Evolutionary conservation across 2,329 filamentous ascomycete genomes (phyloP).

Genomic region (Alternaria rosae): DNA sequence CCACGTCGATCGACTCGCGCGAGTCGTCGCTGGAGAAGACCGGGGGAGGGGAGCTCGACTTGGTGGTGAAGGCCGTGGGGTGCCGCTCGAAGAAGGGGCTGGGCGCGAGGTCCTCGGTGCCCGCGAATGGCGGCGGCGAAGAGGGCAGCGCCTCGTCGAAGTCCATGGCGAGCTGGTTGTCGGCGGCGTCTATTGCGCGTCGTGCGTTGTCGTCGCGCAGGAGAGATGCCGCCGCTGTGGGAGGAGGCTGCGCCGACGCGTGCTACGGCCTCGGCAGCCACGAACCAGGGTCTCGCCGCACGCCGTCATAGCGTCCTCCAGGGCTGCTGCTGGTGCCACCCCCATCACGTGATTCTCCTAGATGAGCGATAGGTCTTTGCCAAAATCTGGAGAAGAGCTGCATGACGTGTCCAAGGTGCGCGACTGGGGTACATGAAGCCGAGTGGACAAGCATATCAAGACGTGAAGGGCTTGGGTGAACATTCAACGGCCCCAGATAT

Average conservation of each 20-base stretch:
- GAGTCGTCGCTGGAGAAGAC: slow-evolving; percentile 47
- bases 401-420: too few relatives aligned
- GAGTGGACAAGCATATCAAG: not conserved
- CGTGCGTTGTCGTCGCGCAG: not conserved
- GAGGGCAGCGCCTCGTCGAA: slow-evolving; percentile 30
- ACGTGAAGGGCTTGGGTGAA: not conserved
- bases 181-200: too few relatives aligned
- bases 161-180: slow-evolving; percentile 25
- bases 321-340: slow-evolving; percentile 3
- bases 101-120: slow-evolving; percentile 25
- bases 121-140: slow-evolving; percentile 31
- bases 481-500: not conserved
- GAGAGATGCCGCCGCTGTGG: slow-evolving; percentile 2
- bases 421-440: not conserved
- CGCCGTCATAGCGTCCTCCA: slow-evolving; percentile 25
- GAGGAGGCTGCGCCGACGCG: slow-evolving; percentile 18
- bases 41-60: slow-evolving; percentile 43
- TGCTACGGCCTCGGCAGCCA: slow-evolving; percentile 14
- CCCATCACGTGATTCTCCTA: not conserved
- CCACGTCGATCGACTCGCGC: slow-evolving; percentile 35
- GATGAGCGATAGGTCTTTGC: not conserved
- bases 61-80: slow-evolving; percentile 28
- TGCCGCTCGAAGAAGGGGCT: slow-evolving; percentile 33
- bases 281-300: slow-evolving; percentile 21
- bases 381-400: not conserved